Base-by-base conservation (phyloP, 352 stramenopile species). In the Phytopythium oedochilum region DNA sequence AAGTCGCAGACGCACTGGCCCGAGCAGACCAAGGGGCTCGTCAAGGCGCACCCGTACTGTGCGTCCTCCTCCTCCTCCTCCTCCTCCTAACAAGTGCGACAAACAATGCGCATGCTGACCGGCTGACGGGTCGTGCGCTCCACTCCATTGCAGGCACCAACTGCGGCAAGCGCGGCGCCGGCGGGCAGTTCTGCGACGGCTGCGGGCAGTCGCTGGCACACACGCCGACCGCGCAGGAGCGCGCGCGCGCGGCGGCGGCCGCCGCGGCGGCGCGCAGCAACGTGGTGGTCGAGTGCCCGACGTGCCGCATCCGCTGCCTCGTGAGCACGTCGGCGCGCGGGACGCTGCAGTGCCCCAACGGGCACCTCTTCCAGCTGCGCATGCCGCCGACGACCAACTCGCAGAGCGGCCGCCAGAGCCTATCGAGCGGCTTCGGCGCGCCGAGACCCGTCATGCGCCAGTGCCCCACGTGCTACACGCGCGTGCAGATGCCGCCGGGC, bases 31-130 rank as follows among this genome's bases (percentile, higher is more conserved):
- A 66, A 85, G 45, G 84, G 84, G 8, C 80, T 94, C 10, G 82
- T 92, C 32, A 94, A 94, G 60, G 84, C 84, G 10, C 84, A 94
- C 25, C 84, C 84, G 9, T 94, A 78, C 59, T 94, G 84, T 88
- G 58, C 55, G 68, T 74, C 51, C 17, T 26, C 43, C 18, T 12
- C 14, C 2, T 22, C 20, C 1, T 20, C 10, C 10, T 32, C 18
- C 7, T n/a, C n/a, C n/a, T n/a, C n/a, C n/a, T n/a, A n/a, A n/a
- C n/a, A n/a, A n/a, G n/a, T n/a, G n/a, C n/a, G n/a, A n/a, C n/a
- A n/a, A n/a, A n/a, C n/a, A n/a, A n/a, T n/a, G n/a, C n/a, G n/a
- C n/a, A n/a, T n/a, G n/a, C n/a, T n/a, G n/a, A n/a, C n/a, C n/a
- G n/a, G n/a, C n/a, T n/a, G n/a, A n/a, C n/a, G n/a, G n/a, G n/a